phyloP scores from a whole-genome alignment of 2,329 filamentous ascomycete species.

The Cordyceps fumosorosea region DNA sequence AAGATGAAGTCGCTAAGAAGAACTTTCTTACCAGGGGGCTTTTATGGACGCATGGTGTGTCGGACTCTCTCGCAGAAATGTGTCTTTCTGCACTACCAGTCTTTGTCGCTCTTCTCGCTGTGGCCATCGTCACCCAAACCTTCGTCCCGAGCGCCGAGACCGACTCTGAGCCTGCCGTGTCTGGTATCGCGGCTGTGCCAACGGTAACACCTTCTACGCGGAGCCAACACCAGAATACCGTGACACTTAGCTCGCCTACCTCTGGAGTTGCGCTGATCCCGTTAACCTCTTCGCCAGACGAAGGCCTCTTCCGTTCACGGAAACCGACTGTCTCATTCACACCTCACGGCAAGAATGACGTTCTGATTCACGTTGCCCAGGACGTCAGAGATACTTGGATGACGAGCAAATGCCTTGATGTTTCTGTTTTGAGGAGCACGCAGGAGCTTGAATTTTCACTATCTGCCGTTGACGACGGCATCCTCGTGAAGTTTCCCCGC shows the following conservation, averaged over 20 bases:
- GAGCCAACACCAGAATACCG: neutral
- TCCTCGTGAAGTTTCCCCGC: conserved; percentile 44
- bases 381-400: conserved; percentile 48
- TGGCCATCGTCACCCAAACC: neutral
- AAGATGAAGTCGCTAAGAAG: neutral
- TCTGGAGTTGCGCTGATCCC: conserved; percentile 24
- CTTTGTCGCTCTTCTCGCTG: neutral
- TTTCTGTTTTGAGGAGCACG: conserved; percentile 46
- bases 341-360: conserved; percentile 37
- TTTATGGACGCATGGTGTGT: neutral
- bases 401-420: conserved; percentile 47
- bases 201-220: conserved; percentile 14
- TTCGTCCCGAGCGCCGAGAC: neutral
- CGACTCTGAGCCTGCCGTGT: neutral
- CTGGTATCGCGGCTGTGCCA: conserved; percentile 15
- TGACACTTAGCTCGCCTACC: conserved; percentile 15
- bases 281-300: conserved; percentile 24
- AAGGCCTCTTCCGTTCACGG: conserved; percentile 29
- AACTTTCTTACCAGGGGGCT: neutral
- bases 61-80: neutral
- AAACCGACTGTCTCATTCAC: conserved; percentile 26
- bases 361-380: conserved; percentile 47
- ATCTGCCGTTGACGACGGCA: conserved; percentile 41
- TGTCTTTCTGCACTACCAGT: neutral
- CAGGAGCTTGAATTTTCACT: conserved; percentile 42